Percentiles rank a stretch among this genome's conserved stretches.
phyloP scores from a whole-genome alignment of 2,329 filamentous ascomycete species.

The Parastagonospora nodorum region DNA sequence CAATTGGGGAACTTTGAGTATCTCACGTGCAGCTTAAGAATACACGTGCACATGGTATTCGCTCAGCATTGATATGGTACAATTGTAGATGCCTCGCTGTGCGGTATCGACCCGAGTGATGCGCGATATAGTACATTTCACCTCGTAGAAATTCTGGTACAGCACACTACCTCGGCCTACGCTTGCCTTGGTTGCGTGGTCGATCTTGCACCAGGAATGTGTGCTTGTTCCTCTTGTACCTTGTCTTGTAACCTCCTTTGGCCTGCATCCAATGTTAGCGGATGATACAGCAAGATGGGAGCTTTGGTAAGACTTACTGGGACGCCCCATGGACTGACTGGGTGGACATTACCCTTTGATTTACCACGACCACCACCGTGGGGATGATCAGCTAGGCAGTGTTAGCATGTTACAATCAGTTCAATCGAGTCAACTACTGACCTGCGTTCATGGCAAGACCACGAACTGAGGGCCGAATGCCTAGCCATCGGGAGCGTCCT shows the following conservation, averaged over 20 bases:
- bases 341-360: conserved; percentile 96
- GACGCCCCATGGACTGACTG: conserved; percentile 94
- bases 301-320: conserved; percentile 67
- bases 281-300: background rate
- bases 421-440: conserved; percentile 39
- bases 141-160: conserved; percentile 20
- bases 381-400: conserved; percentile 77
- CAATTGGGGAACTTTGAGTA: background rate
- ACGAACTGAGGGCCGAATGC: conserved; percentile 92
- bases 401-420: conserved; percentile 15
- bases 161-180: conserved; percentile 53
- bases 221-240: conserved; percentile 86
- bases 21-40: background rate
- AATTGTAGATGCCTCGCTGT: background rate
- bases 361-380: conserved; percentile 99
- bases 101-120: background rate
- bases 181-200: conserved; percentile 88
- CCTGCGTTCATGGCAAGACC: conserved; percentile 98
- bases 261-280: conserved; percentile 48
- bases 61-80: background rate
- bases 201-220: conserved; percentile 86
- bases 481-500: conserved; percentile 89
- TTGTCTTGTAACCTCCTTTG: conserved; percentile 91
- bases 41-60: background rate
- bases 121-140: conserved; percentile 25